Evolutionary conservation across 345 rosid genomes (phyloP).

Genomic region (Nasturtium officinale): DNA sequence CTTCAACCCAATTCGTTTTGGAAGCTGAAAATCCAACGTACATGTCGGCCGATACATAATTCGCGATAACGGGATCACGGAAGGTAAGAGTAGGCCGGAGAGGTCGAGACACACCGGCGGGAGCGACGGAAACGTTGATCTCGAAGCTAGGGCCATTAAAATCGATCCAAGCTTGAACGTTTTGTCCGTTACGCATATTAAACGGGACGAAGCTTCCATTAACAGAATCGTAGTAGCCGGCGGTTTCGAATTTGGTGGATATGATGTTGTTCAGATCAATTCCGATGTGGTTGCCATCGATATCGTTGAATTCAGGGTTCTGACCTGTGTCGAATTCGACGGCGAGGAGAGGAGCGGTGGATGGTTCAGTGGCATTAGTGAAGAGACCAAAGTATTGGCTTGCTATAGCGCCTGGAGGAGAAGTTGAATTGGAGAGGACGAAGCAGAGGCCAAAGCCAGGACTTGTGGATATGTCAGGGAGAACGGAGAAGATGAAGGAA

Average conservation of each 20-base stretch:
- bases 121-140: slow-evolving; percentile 77
- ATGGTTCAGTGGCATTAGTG: slow-evolving; percentile 43
- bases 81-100: slow-evolving; percentile 58
- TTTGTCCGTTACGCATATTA: slow-evolving; percentile 69
- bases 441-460: slow-evolving; percentile 89
- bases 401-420: slow-evolving; percentile 68
- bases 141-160: slow-evolving; percentile 63
- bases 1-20: slow-evolving; percentile 67
- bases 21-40: slow-evolving; percentile 84
- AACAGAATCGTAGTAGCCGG: slow-evolving; percentile 62
- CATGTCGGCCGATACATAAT: slow-evolving; percentile 77
- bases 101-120: slow-evolving; percentile 66
- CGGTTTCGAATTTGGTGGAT: slow-evolving; percentile 44
- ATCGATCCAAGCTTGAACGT: slow-evolving; percentile 85
- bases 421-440: slow-evolving; percentile 74
- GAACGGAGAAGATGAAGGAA: slow-evolving; percentile 54
- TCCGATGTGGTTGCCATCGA: slow-evolving; percentile 71
- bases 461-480: slow-evolving; percentile 56
- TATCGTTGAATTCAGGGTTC: slow-evolving; percentile 67
- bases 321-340: slow-evolving; percentile 79
- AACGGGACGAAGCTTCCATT: slow-evolving; percentile 57
- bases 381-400: slow-evolving; percentile 84
- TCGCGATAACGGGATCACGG: slow-evolving; percentile 61
- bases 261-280: slow-evolving; percentile 66
- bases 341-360: slow-evolving; percentile 66